A percentile compares a stretch with the other conserved stretches of the same genome.
Conservation (phyloP, 2,329 filamentous ascomycete genomes). For the Microsporum ferrugineum region DNA sequence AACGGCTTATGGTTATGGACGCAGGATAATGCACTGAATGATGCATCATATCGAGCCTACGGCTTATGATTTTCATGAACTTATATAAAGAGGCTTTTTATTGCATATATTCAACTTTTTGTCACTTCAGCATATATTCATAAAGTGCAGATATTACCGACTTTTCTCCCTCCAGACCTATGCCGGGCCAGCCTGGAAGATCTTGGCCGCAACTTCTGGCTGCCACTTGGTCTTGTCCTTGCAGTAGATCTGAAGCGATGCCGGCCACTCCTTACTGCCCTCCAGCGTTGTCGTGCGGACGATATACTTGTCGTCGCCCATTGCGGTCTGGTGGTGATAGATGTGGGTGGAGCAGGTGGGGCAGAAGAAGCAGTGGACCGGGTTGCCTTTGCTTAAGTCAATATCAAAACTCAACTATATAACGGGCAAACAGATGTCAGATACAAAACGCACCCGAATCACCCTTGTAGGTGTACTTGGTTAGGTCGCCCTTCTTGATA, state of each 20-base stretch:
- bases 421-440: neutral
- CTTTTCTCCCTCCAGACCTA: neutral
- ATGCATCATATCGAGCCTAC: neutral
- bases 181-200: neutral
- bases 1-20: neutral
- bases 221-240: slow-evolving; percentile 44
- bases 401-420: neutral
- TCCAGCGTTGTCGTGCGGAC: slow-evolving; percentile 42
- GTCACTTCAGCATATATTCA: neutral
- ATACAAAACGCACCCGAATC: slow-evolving; percentile 36
- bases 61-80: neutral
- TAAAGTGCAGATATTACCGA: neutral
- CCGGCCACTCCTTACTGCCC: slow-evolving; percentile 37
- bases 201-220: slow-evolving; percentile 35
- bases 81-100: neutral
- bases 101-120: neutral
- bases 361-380: slow-evolving; percentile 48
- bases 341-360: slow-evolving; percentile 45
- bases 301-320: slow-evolving; percentile 39
- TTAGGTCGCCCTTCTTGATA: slow-evolving; percentile 42
- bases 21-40: neutral
- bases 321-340: slow-evolving; percentile 45
- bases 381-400: slow-evolving; percentile 32
- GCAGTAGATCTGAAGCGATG: slow-evolving; percentile 44
- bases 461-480: slow-evolving; percentile 45